Percentiles rank a stretch among this genome's conserved stretches.
phyloP scores from a whole-genome alignment of 768 basidiomycete genomes.

The Pleurotus platypus region DNA sequence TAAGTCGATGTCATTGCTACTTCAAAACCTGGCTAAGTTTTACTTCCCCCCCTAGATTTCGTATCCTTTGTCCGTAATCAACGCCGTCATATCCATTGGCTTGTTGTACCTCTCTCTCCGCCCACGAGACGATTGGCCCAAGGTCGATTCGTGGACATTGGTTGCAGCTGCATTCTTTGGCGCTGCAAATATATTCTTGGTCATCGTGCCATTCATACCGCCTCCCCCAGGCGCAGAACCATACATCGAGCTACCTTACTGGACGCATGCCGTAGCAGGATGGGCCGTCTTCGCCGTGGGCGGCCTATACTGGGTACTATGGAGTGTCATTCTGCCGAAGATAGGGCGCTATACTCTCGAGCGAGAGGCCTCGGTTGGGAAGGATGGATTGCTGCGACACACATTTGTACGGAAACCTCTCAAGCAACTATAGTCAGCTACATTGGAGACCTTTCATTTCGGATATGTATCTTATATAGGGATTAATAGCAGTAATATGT shows the following conservation, averaged over 20 bases:
- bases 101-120: slow-evolving; percentile 34
- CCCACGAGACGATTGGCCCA: slow-evolving; percentile 23
- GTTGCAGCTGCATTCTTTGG: slow-evolving; percentile 45
- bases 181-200: slow-evolving; percentile 55
- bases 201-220: slow-evolving; percentile 47
- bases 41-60: slow-evolving; percentile 24
- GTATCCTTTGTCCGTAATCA: slow-evolving; percentile 48
- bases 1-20: slow-evolving; percentile 22
- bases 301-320: slow-evolving; percentile 30
- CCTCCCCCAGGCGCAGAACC: slow-evolving; percentile 44
- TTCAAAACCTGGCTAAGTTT: neutral
- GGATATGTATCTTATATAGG: no score
- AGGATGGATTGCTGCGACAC: slow-evolving; percentile 27
- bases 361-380: slow-evolving; percentile 24
- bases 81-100: slow-evolving; percentile 49
- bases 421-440: no score
- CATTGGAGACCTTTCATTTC: no score
- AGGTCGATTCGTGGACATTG: slow-evolving; percentile 13
- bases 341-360: slow-evolving; percentile 27
- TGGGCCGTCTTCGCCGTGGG: slow-evolving; percentile 37
- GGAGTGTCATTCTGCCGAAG: slow-evolving; percentile 25
- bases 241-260: slow-evolving; percentile 56
- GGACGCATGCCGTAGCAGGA: slow-evolving; percentile 38
- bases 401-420: slow-evolving; percentile 12
- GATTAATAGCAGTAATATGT: no score